Conservation (phyloP, 805 yeast genomes). For the Hanseniaspora valbyensis region DNA sequence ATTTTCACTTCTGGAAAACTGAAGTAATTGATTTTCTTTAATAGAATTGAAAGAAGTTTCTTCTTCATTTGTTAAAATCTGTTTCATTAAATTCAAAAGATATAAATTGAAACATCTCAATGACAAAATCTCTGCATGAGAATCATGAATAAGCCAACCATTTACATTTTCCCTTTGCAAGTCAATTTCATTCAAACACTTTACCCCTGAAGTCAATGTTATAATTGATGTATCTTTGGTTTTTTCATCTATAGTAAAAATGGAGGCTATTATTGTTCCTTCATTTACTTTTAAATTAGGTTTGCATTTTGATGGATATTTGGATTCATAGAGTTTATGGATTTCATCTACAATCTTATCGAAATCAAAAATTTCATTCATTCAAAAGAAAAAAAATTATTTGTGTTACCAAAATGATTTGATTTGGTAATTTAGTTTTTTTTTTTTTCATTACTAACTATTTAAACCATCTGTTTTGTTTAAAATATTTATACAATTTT, state of each 20-base stretch:
- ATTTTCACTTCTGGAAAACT: slow-evolving; percentile 18
- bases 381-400: too few relatives aligned
- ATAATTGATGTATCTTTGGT: slow-evolving; percentile 28
- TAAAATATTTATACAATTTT: too few relatives aligned
- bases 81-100: slow-evolving; percentile 39
- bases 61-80: slow-evolving; percentile 4
- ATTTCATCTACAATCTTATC: background rate
- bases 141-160: slow-evolving; percentile 70
- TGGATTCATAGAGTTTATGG: background rate
- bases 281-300: background rate
- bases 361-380: background rate
- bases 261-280: slow-evolving; percentile 5
- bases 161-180: slow-evolving; percentile 28
- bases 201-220: slow-evolving; percentile 70
- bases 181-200: slow-evolving; percentile 49
- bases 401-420: too few relatives aligned
- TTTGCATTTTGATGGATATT: slow-evolving; percentile 6
- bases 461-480: too few relatives aligned
- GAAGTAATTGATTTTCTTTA: slow-evolving; percentile 16
- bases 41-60: too few relatives aligned
- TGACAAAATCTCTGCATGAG: slow-evolving; percentile 79
- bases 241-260: background rate
- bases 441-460: too few relatives aligned
- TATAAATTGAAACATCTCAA: slow-evolving; percentile 58
- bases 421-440: too few relatives aligned